Conservation (phyloP, 805 yeast genomes). For the Pichia rugopelliculosa region DNA sequence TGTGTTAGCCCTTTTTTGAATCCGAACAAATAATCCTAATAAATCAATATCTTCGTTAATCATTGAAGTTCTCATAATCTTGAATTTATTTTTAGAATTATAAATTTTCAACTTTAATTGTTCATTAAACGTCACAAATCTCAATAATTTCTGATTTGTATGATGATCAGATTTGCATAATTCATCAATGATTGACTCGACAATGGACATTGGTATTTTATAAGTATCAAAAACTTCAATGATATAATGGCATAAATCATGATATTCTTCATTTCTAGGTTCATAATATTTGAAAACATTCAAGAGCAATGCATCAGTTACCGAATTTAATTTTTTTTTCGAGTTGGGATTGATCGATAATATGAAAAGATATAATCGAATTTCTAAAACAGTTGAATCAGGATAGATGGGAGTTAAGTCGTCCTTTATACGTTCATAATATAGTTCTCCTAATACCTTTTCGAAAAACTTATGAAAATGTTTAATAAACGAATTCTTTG, state of each 20-base stretch:
- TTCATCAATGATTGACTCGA: conserved; percentile 1
- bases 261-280: background rate
- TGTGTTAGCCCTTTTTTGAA: background rate
- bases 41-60: background rate
- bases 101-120: background rate
- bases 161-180: background rate
- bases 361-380: conserved; percentile 1
- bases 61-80: background rate
- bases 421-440: background rate
- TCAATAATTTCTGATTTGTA: background rate
- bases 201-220: background rate
- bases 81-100: background rate
- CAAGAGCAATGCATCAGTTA: background rate
- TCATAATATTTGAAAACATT: background rate
- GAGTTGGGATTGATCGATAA: background rate
- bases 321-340: background rate
- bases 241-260: background rate
- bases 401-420: conserved; percentile 9
- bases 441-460: no score
- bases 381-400: background rate
- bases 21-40: background rate
- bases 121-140: background rate
- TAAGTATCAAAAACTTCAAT: conserved; percentile 1
- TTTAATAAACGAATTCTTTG: background rate
- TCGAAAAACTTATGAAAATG: background rate